Base-by-base conservation (phyloP, 352 stramenopile species). In the Phytophthora capsici region DNA sequence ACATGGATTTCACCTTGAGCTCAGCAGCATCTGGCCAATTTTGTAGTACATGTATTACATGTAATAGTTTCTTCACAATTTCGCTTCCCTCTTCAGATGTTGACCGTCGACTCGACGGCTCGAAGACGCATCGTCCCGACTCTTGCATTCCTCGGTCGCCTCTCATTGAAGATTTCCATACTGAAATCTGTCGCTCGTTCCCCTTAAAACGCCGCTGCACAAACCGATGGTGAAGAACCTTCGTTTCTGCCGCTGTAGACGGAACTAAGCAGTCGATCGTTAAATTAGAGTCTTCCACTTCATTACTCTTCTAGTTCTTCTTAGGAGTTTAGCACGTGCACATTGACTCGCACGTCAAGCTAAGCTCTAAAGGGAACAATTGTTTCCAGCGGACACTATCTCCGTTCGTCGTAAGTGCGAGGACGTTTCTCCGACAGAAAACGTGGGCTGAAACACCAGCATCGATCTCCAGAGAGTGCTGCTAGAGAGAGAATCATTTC, bases 1-100 rank as follows among this genome's bases (percentile, higher is more conserved):
- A 28, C 22, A 3, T 13, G 46, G 17, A 50, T 34, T 6, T 40
- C 26, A 16, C 32, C 20, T 16, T 51, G 40, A 17, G 40, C 52
- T 22, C 50, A 60, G 23, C 8, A 60, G 17, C 19, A 60, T 6
- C 53, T 44, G 7, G 28, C 19, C 30, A 44, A 36, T 4, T 10
- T 53, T 6, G 30, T 53, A 6, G n/a, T n/a, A n/a, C n/a, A n/a
- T n/a, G n/a, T n/a, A n/a, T n/a, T n/a, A n/a, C n/a, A n/a, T n/a
- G n/a, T n/a, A n/a, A n/a, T n/a, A n/a, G 34, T 8, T 16, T 61
- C 41, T 25, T 46, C 25, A 17, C 26, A 26, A 17, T 61, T 61
- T 34, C n/a, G n/a, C n/a, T 43, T 17, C 37, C 51, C 25, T 37
- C 51, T 40, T 25, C 36, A 2, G 34, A 40, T 40, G 34, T 13